Evolutionary conservation across 202 grass and related monocot species (phyloP).

Genomic region (Miscanthus sacchariflorus): DNA sequence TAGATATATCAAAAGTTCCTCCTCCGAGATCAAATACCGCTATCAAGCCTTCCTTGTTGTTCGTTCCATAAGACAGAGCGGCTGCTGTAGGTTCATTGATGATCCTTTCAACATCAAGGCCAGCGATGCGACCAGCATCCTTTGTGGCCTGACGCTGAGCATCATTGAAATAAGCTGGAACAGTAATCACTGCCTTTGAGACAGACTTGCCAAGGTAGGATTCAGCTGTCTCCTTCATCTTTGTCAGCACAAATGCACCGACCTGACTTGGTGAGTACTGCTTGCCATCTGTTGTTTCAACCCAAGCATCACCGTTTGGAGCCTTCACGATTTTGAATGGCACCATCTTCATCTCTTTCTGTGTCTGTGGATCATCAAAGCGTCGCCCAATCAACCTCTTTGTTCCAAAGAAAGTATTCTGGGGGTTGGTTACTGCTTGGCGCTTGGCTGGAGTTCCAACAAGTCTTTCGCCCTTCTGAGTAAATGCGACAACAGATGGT

Average conservation of each 20-base stretch:
- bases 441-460: constrained; percentile 80
- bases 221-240: constrained; percentile 93
- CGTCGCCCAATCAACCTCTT: constrained; percentile 67
- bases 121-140: constrained; percentile 81
- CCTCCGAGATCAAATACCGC: constrained; percentile 76
- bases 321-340: constrained; percentile 85
- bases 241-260: constrained; percentile 89
- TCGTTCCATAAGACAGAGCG: constrained; percentile 71
- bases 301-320: constrained; percentile 93
- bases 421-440: constrained; percentile 78
- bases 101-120: constrained; percentile 71
- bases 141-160: constrained; percentile 94
- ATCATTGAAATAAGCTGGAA: constrained; percentile 94
- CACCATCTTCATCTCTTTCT: constrained; percentile 91
- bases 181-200: constrained; percentile 91
- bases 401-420: constrained; percentile 73
- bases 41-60: constrained; percentile 70
- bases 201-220: constrained; percentile 86
- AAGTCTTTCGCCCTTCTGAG: constrained; percentile 66
- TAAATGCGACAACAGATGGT: constrained; percentile 74
- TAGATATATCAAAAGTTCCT: constrained; percentile 76
- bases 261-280: constrained; percentile 90
- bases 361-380: constrained; percentile 75
- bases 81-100: constrained; percentile 78
- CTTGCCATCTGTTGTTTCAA: constrained; percentile 81